These are phyloP conservation scores for Xeromyces bisporus DNA, from an alignment of 495 filamentous ascomycete genomes.

Conservation along the genomic window DNA sequence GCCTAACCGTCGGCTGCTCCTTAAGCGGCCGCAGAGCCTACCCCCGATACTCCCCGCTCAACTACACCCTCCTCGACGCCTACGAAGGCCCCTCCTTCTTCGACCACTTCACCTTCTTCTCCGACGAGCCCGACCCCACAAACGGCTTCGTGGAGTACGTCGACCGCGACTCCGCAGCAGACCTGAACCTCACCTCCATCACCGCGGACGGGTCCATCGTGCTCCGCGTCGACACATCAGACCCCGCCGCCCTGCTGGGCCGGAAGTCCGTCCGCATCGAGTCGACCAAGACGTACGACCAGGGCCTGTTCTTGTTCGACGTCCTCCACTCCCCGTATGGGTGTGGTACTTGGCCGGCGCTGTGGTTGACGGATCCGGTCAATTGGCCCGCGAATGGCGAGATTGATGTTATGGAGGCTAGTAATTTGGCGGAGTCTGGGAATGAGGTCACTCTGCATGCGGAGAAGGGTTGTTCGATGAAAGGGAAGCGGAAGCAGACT, in stretches of 20 bases:
- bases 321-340: slow-evolving; percentile 21
- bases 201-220: slow-evolving; percentile 24
- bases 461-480: slow-evolving; percentile 17
- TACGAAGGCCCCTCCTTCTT: slow-evolving; percentile 27
- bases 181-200: slow-evolving; percentile 28
- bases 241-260: slow-evolving; percentile 13
- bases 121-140: slow-evolving; percentile 25
- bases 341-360: slow-evolving; percentile 32
- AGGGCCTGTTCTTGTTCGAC: slow-evolving; percentile 32
- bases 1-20: too few relatives aligned
- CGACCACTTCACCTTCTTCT: slow-evolving; percentile 31
- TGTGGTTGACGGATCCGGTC: slow-evolving; percentile 39
- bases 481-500: slow-evolving; percentile 23
- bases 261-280: slow-evolving; percentile 29
- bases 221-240: slow-evolving; percentile 30
- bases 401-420: slow-evolving; percentile 23
- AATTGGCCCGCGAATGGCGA: slow-evolving; percentile 34
- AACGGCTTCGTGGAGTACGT: slow-evolving; percentile 22
- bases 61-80: slow-evolving; percentile 26
- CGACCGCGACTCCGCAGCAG: slow-evolving; percentile 7
- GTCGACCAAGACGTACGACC: slow-evolving; percentile 28
- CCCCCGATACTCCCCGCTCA: slow-evolving; percentile 27
- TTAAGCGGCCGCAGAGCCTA: too few relatives aligned
- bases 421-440: slow-evolving; percentile 17
- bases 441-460: slow-evolving; percentile 22